Evolutionary conservation across 768 basidiomycete species (phyloP).

Genomic region (Boletales sp.): DNA sequence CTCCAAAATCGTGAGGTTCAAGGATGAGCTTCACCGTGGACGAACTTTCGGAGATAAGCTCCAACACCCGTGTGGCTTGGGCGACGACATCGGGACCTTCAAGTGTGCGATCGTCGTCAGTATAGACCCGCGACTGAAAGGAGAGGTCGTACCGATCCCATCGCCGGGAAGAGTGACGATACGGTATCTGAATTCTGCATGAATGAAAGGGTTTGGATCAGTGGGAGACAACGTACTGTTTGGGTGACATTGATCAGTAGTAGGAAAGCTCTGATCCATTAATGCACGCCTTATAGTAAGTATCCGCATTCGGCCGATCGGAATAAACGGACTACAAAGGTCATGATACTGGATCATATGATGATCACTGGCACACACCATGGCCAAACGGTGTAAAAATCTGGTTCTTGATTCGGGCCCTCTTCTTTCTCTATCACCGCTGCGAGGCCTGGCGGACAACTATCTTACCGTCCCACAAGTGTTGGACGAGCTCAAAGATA

Average conservation of each 20-base stretch:
- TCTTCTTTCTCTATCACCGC: slow-evolving; percentile 80
- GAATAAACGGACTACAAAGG: background rate
- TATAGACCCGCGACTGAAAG: background rate
- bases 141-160: slow-evolving; percentile 72
- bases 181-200: slow-evolving; percentile 56
- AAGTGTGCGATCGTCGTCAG: background rate
- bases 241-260: slow-evolving; percentile 35
- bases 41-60: slow-evolving; percentile 61
- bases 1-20: slow-evolving; percentile 80
- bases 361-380: slow-evolving; percentile 12
- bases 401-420: slow-evolving; percentile 95
- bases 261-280: background rate
- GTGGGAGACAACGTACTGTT: slow-evolving; percentile 37
- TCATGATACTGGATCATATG: too few relatives aligned
- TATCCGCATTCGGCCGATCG: background rate
- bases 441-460: slow-evolving; percentile 82
- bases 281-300: too few relatives aligned
- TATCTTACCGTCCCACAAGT: slow-evolving; percentile 92
- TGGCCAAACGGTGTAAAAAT: slow-evolving; percentile 57
- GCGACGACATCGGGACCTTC: slow-evolving; percentile 86
- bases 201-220: background rate
- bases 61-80: slow-evolving; percentile 81
- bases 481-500: slow-evolving; percentile 85
- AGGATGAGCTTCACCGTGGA: slow-evolving; percentile 69
- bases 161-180: slow-evolving; percentile 93